Evolutionary conservation across 2,329 filamentous ascomycete genomes (phyloP), one percentile per base, ranked within the genome.

Genomic region (Talaromyces sp.): DNA sequence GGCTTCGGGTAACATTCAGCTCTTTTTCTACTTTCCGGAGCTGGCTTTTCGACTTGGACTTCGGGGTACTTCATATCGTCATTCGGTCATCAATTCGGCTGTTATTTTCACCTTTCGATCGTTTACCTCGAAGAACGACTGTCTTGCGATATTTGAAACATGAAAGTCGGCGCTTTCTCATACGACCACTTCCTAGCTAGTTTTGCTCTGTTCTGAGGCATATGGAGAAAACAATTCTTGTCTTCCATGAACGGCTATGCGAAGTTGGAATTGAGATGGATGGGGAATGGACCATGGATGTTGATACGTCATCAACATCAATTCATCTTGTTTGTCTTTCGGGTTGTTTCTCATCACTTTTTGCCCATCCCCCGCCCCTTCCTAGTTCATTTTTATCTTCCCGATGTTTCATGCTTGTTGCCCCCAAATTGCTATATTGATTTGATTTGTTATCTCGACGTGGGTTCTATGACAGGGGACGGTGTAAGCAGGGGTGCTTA

Each of bases 181-280:
- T 40, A 38, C 17, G 13, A 65, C 53, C 43, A 49, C 40, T 65
- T 65, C 63, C 51, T 45, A 47, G 59, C 65, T 61, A 65, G 65
- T 67, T 68, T 66, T 62, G 58, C 53, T 61, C 65, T 67, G 36
- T 58, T 47, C 54, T 61, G 59, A 64, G 60, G 59, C 63, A 65
- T 53, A 43, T 64, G 65, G 65, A 58, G 15, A 43, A 43, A 45
- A 13, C 56, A 59, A 59, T 31, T 51, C 15, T 60, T 22, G 45
- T 51, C 43, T 60, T 60, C 58, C 31, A 58, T 49, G 17, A 68
- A 67, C 67, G 65, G 67, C 60, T 64, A 54, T 58, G 43, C n/a
- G 56, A 38, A 53, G 31, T 47, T 47, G 58, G 60, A 51, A 65
- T 61, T 65, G 59, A 65, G 59, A 63, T 36, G 34, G 53, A 40